Conservation (phyloP, 208 protist species). For the Crithidia fasciculata region DNA sequence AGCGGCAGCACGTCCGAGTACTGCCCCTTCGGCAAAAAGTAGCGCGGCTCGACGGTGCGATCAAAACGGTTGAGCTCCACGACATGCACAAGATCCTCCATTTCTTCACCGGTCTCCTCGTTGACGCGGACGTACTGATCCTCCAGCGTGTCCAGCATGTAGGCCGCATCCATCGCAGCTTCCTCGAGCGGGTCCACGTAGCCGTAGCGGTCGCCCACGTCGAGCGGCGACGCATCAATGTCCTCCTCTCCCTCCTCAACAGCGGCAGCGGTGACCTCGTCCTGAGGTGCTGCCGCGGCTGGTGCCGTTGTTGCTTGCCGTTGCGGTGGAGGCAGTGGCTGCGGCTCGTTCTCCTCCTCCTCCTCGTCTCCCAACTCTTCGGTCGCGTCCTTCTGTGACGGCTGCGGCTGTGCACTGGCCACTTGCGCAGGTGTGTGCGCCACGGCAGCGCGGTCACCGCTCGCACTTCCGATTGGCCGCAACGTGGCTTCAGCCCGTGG, state of each 20-base stretch:
- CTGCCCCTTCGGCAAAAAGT: conserved; percentile 38
- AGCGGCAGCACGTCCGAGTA: conserved; percentile 42
- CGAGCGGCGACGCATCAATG: conserved; percentile 7
- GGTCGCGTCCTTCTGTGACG: too few relatives aligned
- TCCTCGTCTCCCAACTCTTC: too few relatives aligned
- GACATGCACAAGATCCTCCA: conserved; percentile 47
- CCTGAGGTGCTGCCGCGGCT: neutral
- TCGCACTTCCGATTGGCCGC: too few relatives aligned
- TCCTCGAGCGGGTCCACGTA: conserved; percentile 30
- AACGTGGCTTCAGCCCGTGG: too few relatives aligned
- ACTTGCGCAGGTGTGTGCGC: too few relatives aligned
- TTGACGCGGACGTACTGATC: conserved; percentile 49
- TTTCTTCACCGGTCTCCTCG: conserved; percentile 46
- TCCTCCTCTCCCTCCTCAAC: neutral
- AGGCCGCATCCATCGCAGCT: conserved; percentile 25
- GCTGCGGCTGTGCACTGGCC: too few relatives aligned
- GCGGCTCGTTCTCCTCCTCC: neutral
- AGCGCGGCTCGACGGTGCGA: conserved; percentile 21
- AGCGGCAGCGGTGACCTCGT: neutral
- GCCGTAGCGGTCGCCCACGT: conserved; percentile 7
- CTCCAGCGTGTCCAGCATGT: conserved; percentile 32
- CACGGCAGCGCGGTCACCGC: too few relatives aligned
- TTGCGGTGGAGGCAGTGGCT: neutral
- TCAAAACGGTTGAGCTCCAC: conserved; percentile 39
- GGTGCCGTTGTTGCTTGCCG: neutral